Conservation (phyloP, 2,329 filamentous ascomycete species). For the Colletotrichum sp. region DNA sequence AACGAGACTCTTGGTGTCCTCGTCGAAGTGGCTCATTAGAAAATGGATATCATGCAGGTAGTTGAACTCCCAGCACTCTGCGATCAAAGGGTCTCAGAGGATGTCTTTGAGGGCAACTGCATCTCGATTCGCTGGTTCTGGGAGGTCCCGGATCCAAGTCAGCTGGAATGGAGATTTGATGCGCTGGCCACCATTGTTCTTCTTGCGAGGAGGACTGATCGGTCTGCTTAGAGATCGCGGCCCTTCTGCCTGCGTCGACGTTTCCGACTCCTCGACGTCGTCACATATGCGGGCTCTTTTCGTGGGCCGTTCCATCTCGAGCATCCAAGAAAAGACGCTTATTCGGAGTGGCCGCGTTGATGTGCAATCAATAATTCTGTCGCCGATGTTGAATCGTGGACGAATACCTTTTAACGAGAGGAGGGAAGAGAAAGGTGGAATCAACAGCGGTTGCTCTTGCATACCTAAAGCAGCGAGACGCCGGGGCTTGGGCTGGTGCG, state of each 20-base stretch:
- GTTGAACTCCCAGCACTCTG: slow-evolving; percentile 75
- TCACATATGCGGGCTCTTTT: slow-evolving; percentile 33
- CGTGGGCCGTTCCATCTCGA: slow-evolving; percentile 31
- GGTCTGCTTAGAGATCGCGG: slow-evolving; percentile 37
- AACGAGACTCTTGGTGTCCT: slow-evolving; percentile 52
- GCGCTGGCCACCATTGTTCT: slow-evolving; percentile 21
- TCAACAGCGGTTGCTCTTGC: not conserved
- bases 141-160: slow-evolving; percentile 70
- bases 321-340: not conserved
- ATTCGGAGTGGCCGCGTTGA: not conserved
- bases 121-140: slow-evolving; percentile 65
- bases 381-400: not conserved
- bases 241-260: not conserved
- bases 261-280: not conserved
- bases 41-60: slow-evolving; percentile 67
- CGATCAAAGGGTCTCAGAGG: slow-evolving; percentile 75
- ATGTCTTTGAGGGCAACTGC: slow-evolving; percentile 71
- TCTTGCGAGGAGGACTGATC: slow-evolving; percentile 53
- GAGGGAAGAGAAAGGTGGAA: not conserved
- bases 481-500: not conserved
- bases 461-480: not conserved
- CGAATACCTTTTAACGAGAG: not conserved
- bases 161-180: slow-evolving; percentile 73
- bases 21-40: slow-evolving; percentile 58
- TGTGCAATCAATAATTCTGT: not conserved